Percentiles rank a stretch among this genome's conserved stretches.
These are phyloP conservation scores for Arthrobotrys sphaeroides DNA, from an alignment of 2,329 filamentous ascomycete genomes.

Conservation along the genomic window DNA sequence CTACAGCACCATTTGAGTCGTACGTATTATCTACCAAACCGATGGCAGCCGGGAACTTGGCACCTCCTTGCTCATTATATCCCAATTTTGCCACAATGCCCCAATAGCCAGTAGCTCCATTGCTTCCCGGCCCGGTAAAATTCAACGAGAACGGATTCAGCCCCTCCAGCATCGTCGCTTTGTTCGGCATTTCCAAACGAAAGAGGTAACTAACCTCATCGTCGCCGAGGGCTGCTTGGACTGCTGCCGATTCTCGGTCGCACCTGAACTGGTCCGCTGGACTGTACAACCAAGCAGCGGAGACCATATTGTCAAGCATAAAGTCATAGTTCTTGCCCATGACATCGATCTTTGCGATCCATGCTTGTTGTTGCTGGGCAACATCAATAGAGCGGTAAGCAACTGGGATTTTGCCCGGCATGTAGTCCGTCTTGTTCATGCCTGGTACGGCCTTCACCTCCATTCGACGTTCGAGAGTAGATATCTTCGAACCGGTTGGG, in stretches of 20 bases:
- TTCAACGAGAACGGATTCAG: conserved; percentile 19
- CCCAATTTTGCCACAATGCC: conserved; percentile 5
- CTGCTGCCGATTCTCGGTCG: too few relatives aligned
- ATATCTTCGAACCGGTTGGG: background rate
- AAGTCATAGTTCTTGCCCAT: conserved; percentile 16
- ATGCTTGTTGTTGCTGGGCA: background rate
- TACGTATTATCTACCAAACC: conserved; percentile 37
- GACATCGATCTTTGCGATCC: conserved; percentile 34
- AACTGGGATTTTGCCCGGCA: conserved; percentile 27
- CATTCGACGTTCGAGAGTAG: background rate
- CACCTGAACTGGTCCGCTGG: conserved; percentile 35
- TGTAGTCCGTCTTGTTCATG: background rate
- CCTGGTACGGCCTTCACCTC: background rate
- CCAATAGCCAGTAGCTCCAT: conserved; percentile 14
- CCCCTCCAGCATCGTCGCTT: background rate
- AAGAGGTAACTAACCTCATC: too few relatives aligned
- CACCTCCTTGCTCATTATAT: background rate
- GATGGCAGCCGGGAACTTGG: conserved; percentile 18
- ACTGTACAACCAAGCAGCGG: conserved; percentile 39
- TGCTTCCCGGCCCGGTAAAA: conserved; percentile 9
- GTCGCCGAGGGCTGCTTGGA: too few relatives aligned
- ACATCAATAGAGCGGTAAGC: background rate
- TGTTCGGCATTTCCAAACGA: too few relatives aligned
- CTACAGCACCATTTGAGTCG: background rate
- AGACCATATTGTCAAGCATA: conserved; percentile 37